Percentiles rank a stretch among this genome's conserved stretches.
Conservation (phyloP, 1,284 basidiomycete genomes). For the Pseudozyma pruni region DNA sequence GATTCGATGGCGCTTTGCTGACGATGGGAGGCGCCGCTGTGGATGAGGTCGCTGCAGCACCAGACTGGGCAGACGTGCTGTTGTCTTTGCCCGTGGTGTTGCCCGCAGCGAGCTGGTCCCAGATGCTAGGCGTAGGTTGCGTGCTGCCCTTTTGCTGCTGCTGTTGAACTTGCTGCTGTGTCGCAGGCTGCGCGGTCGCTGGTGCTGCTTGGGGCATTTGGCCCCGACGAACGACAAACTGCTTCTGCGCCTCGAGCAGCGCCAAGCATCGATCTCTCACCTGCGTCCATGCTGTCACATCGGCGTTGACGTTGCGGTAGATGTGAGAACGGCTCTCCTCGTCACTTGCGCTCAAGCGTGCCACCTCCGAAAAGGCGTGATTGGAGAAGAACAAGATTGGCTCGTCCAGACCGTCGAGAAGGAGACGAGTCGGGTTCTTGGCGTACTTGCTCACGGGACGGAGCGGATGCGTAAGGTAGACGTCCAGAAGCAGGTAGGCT, state of each 20-base stretch:
- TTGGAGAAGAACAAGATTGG: slow-evolving; percentile 49
- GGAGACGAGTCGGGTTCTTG: slow-evolving; percentile 39
- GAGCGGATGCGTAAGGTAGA: slow-evolving; percentile 58
- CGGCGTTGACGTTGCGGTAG: slow-evolving; percentile 50
- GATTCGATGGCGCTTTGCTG: slow-evolving; percentile 1
- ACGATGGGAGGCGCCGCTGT: background rate
- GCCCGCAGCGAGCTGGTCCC: slow-evolving; percentile 42
- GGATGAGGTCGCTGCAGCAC: background rate
- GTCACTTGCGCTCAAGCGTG: slow-evolving; percentile 35
- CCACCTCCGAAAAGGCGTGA: slow-evolving; percentile 50
- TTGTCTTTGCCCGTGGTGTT: slow-evolving; percentile 13
- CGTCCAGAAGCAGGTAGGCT: slow-evolving; percentile 50
- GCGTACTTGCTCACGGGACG: slow-evolving; percentile 27
- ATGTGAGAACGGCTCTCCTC: slow-evolving; percentile 26
- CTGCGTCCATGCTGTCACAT: slow-evolving; percentile 39
- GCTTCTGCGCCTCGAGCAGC: slow-evolving; percentile 30
- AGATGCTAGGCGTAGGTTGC: slow-evolving; percentile 21
- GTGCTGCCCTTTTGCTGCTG: slow-evolving; percentile 18
- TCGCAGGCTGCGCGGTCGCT: background rate
- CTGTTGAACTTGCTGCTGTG: slow-evolving; percentile 1
- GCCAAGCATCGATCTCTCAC: slow-evolving; percentile 42
- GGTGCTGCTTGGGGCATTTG: background rate
- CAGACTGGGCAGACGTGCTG: background rate
- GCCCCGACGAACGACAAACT: slow-evolving; percentile 25
- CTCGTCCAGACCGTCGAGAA: slow-evolving; percentile 52